Percentiles rank a stretch among this genome's conserved stretches.
Conservation (phyloP, 2,329 filamentous ascomycete species). For the Pseudohalonectria lignicola region DNA sequence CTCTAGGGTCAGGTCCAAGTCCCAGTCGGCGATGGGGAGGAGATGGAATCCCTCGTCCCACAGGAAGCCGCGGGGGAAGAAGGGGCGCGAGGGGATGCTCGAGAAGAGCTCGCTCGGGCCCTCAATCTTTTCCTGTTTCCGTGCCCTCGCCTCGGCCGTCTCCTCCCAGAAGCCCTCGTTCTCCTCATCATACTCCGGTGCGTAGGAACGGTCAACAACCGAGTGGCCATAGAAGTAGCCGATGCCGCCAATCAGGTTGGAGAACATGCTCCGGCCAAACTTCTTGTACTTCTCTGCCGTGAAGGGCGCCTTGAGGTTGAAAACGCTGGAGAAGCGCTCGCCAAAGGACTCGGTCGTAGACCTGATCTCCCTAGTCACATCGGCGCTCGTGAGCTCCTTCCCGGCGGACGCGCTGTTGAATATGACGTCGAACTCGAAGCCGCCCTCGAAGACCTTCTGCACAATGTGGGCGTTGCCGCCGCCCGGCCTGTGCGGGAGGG, state of each 20-base stretch:
- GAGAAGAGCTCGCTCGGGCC: conserved; percentile 85
- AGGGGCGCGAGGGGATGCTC: conserved; percentile 81
- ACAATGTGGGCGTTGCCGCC: conserved; percentile 75
- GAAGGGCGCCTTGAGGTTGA: conserved; percentile 69
- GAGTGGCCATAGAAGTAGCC: conserved; percentile 91
- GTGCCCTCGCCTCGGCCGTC: conserved; percentile 64
- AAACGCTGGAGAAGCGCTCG: conserved; percentile 61
- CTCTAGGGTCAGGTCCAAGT: conserved; percentile 75
- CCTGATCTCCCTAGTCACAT: conserved; percentile 60
- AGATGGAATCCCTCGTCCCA: conserved; percentile 99
- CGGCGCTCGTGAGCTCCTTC: conserved; percentile 42
- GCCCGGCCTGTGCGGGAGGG: conserved; percentile 57
- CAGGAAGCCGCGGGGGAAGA: conserved; percentile 92
- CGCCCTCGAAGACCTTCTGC: conserved; percentile 82
- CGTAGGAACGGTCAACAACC: conserved; percentile 81
- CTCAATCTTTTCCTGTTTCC: conserved; percentile 58
- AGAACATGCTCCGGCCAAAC: conserved; percentile 86
- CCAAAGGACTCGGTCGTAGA: conserved; percentile 57
- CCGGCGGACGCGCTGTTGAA: conserved; percentile 69
- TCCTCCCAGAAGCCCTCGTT: conserved; percentile 95
- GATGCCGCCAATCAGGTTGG: conserved; percentile 86
- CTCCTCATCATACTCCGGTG: conserved; percentile 89
- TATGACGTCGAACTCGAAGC: conserved; percentile 88
- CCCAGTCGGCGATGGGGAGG: conserved; percentile 85
- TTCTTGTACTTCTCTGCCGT: conserved; percentile 57